Percentiles rank a stretch among this genome's conserved stretches.
These are phyloP conservation scores for Phytophthora pisi DNA, from an alignment of 352 stramenopile genomes.

Conservation along the genomic window DNA sequence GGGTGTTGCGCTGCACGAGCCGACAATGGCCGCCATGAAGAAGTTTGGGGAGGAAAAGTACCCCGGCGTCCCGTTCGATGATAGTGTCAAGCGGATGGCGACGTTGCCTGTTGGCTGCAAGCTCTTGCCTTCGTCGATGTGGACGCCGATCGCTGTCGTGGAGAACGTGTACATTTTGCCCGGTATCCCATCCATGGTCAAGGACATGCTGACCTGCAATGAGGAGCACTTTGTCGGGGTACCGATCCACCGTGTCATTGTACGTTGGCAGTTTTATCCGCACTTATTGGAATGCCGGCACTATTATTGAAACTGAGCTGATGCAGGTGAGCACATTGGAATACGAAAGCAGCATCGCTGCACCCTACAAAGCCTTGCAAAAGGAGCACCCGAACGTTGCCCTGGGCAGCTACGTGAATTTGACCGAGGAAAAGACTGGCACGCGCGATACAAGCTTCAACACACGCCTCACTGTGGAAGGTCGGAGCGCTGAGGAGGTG, in stretches of 20 bases:
- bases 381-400: constrained; percentile 63
- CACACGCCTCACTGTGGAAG: constrained; percentile 62
- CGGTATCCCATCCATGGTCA: constrained; percentile 75
- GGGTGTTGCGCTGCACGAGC: constrained; percentile 65
- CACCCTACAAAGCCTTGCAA: constrained; percentile 54
- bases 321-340: constrained; percentile 64
- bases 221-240: constrained; percentile 78
- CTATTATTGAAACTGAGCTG: not conserved
- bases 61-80: constrained; percentile 58
- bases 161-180: constrained; percentile 86
- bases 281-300: no score
- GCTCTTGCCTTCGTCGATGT: constrained; percentile 53
- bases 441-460: constrained; percentile 60
- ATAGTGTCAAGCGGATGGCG: constrained; percentile 73
- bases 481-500: constrained; percentile 48
- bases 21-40: constrained; percentile 34
- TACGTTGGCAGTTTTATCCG: constrained; percentile 26
- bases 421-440: constrained; percentile 56
- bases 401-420: constrained; percentile 84
- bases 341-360: constrained; percentile 66
- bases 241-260: constrained; percentile 75
- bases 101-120: constrained; percentile 63
- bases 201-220: constrained; percentile 79
- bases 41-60: constrained; percentile 45
- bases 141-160: constrained; percentile 73